These are phyloP conservation scores for Baffinella frigidus DNA, from an alignment of 208 protist species.

Conservation along the genomic window DNA sequence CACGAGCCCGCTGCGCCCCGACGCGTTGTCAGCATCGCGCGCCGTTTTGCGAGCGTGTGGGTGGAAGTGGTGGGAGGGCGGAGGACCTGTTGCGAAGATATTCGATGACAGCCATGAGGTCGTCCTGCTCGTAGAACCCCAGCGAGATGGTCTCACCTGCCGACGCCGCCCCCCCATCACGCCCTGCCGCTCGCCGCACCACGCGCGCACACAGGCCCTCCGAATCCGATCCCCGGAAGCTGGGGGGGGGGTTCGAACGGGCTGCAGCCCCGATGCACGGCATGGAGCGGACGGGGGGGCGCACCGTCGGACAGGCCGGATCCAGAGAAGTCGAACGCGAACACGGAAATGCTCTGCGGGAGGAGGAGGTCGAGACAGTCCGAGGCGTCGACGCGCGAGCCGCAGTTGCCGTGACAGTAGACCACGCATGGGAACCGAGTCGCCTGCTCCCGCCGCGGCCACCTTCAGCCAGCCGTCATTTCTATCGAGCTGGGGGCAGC, in stretches of 20 bases:
- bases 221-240: too few species aligned
- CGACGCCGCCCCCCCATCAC: too few species aligned
- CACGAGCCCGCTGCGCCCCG: conserved; percentile 27
- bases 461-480: too few species aligned
- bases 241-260: too few species aligned
- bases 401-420: conserved; percentile 59
- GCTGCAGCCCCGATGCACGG: too few species aligned
- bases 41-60: too few species aligned
- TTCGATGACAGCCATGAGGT: conserved; percentile 16
- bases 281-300: too few species aligned
- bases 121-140: conserved; percentile 49
- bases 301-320: conserved; percentile 47
- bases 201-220: too few species aligned
- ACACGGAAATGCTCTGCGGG: conserved; percentile 41
- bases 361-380: conserved; percentile 57
- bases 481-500: too few species aligned
- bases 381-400: not conserved
- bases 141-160: conserved; percentile 58
- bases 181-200: not conserved
- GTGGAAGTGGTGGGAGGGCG: too few species aligned
- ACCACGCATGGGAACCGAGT: conserved; percentile 53
- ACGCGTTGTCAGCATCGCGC: too few species aligned
- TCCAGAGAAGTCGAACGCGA: conserved; percentile 58
- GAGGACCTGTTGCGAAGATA: conserved; percentile 20
- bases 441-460: not conserved